A percentile compares a stretch with the other conserved stretches of the same genome.
Conservation (phyloP, 805 yeast species). For the Wickerhamomyces sydowiorum region DNA sequence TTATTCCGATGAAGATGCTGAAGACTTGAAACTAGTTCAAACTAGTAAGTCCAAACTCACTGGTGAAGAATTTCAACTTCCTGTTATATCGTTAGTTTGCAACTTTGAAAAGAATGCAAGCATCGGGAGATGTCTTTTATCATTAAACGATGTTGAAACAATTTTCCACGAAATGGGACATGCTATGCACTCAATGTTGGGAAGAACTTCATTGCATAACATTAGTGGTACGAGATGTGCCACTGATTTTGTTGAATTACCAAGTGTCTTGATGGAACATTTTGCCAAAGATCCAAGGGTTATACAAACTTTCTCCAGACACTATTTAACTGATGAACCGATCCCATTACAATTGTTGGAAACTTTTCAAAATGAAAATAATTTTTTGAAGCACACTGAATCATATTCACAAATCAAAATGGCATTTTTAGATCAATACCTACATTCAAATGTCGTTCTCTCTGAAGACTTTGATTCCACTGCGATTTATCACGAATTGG, state of each 20-base stretch:
- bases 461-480: slow-evolving; percentile 48
- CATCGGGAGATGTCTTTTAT: slow-evolving; percentile 50
- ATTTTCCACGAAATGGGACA: slow-evolving; percentile 98
- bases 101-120: slow-evolving; percentile 51
- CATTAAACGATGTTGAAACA: slow-evolving; percentile 82
- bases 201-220: slow-evolving; percentile 84
- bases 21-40: slow-evolving; percentile 30
- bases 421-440: slow-evolving; percentile 80
- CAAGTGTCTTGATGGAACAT: slow-evolving; percentile 93
- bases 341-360: slow-evolving; percentile 46
- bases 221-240: slow-evolving; percentile 93
- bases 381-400: slow-evolving; percentile 61
- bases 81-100: slow-evolving; percentile 86
- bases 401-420: slow-evolving; percentile 81
- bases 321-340: slow-evolving; percentile 54
- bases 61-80: slow-evolving; percentile 64
- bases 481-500: slow-evolving; percentile 60
- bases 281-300: slow-evolving; percentile 83
- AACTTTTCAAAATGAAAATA: slow-evolving; percentile 44
- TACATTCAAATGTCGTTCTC: slow-evolving; percentile 46
- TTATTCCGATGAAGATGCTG: slow-evolving; percentile 44
- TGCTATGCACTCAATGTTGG: slow-evolving; percentile 96
- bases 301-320: slow-evolving; percentile 63
- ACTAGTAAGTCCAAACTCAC: slow-evolving; percentile 26
- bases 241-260: slow-evolving; percentile 94